These are phyloP conservation scores for Leccinum insigne DNA, from an alignment of 1,284 basidiomycete genomes.

Conservation along the genomic window DNA sequence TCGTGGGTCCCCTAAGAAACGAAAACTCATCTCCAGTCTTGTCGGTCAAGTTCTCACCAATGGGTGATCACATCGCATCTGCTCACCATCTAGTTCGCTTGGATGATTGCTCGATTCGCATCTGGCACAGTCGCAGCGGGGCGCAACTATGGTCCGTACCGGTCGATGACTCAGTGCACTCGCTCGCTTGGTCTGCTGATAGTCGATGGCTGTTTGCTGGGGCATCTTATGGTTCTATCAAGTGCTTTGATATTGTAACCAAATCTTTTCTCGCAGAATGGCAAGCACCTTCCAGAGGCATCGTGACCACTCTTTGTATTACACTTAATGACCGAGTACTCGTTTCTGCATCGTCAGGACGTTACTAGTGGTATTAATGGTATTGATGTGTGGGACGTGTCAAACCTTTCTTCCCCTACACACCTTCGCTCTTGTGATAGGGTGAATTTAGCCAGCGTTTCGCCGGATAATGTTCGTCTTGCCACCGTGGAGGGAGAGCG, in stretches of 20 bases:
- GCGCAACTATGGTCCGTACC: neutral
- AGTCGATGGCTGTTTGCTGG: conserved; percentile 4
- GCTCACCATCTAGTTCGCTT: neutral
- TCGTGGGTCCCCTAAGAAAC: neutral
- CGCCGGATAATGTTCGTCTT: conserved; percentile 1
- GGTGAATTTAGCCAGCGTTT: neutral
- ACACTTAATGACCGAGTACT: conserved; percentile 11
- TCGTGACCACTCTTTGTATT: conserved; percentile 7
- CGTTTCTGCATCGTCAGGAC: conserved; percentile 9
- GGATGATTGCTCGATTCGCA: neutral
- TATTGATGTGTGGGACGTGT: conserved; percentile 17
- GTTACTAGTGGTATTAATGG: neutral
- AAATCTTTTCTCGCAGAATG: neutral
- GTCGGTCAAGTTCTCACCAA: conserved; percentile 21
- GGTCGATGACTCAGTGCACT: neutral
- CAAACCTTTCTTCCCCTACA: neutral
- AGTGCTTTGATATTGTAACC: conserved; percentile 2
- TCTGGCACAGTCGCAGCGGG: conserved; percentile 17
- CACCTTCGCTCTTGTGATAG: conserved; percentile 1
- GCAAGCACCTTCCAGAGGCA: neutral
- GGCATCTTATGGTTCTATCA: conserved; percentile 1
- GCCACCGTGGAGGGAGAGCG: neutral
- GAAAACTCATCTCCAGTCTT: conserved; percentile 1
- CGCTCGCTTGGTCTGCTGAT: conserved; percentile 16
- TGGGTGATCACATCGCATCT: conserved; percentile 12